Conservation (phyloP, 169 alveolate genomes). For the Plasmodium reichenowi region DNA sequence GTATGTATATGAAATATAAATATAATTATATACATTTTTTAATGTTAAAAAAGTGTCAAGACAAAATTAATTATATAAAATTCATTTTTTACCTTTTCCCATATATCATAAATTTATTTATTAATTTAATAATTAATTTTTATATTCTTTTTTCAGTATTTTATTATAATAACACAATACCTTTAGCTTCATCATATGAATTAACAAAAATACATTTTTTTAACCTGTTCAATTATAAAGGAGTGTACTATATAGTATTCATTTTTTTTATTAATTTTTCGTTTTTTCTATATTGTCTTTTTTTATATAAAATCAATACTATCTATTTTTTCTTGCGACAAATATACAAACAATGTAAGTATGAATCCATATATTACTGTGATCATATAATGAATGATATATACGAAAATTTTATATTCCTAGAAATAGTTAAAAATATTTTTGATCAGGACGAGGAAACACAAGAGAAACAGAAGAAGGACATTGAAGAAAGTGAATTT, state of each 20-base stretch:
- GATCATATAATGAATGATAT: constrained; percentile 72
- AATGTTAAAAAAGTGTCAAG: constrained; percentile 49
- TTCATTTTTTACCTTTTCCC: constrained; percentile 52
- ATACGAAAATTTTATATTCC: constrained; percentile 51
- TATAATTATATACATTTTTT: constrained; percentile 62
- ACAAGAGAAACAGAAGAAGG: too few species aligned
- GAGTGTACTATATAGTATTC: constrained; percentile 55
- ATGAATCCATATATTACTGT: constrained; percentile 68
- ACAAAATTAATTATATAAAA: constrained; percentile 57
- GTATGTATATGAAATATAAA: constrained; percentile 26
- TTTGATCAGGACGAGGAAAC: not conserved
- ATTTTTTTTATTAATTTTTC: constrained; percentile 44
- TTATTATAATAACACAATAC: constrained; percentile 65
- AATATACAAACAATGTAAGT: constrained; percentile 60
- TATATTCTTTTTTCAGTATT: constrained; percentile 58
- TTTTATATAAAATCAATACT: constrained; percentile 44
- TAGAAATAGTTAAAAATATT: constrained; percentile 21
- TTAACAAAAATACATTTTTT: constrained; percentile 47
- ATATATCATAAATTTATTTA: constrained; percentile 53
- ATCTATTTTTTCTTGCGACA: constrained; percentile 52
- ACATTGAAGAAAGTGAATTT: too few species aligned
- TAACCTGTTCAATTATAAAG: constrained; percentile 50
- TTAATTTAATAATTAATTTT: constrained; percentile 40
- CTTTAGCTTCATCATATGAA: constrained; percentile 67
- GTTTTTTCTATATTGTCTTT: constrained; percentile 40